Evolutionary conservation across 2,329 filamentous ascomycete species (phyloP).

Genomic region (Xylariaceae sp.): DNA sequence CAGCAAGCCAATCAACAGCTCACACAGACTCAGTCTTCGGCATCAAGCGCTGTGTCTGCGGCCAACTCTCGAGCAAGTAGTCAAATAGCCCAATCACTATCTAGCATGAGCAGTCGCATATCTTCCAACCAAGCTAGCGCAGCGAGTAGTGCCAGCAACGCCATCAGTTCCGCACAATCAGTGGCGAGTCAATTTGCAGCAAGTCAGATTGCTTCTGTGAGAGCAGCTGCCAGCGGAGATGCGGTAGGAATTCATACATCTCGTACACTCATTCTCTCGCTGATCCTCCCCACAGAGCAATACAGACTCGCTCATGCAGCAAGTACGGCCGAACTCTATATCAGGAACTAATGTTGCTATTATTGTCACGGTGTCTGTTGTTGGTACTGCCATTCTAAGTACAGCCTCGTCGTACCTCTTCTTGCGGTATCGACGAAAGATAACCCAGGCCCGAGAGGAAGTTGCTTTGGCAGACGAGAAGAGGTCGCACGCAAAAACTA

Average conservation of each 20-base stretch:
- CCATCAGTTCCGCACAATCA: conserved; percentile 47
- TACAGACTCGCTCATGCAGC: conserved; percentile 19
- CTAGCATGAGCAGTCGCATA: conserved; percentile 30
- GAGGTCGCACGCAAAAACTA: conserved; percentile 17
- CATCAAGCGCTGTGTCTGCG: conserved; percentile 26
- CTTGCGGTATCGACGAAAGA: conserved; percentile 26
- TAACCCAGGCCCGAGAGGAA: conserved; percentile 12
- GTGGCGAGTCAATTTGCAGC: conserved; percentile 45
- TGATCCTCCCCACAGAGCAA: conserved; percentile 18
- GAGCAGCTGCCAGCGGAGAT: conserved; percentile 17
- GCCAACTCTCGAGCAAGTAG: conserved; percentile 23
- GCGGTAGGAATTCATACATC: conserved; percentile 13
- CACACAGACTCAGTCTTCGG: conserved; percentile 29
- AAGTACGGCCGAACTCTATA: conserved; percentile 24
- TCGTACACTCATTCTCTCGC: not conserved
- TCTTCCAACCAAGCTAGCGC: conserved; percentile 24
- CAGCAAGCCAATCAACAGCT: conserved; percentile 27
- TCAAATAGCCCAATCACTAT: conserved; percentile 22
- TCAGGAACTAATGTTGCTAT: conserved; percentile 29
- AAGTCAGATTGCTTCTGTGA: conserved; percentile 25
- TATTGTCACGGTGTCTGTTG: conserved; percentile 24
- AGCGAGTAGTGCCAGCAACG: conserved; percentile 30
- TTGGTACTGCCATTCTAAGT: conserved; percentile 27
- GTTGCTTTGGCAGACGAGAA: conserved; percentile 11
- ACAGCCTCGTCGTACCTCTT: conserved; percentile 20